A percentile compares a stretch with the other conserved stretches of the same genome.
Conservation (phyloP, 108 stramenopile species). For the Nitzschia sp. region DNA sequence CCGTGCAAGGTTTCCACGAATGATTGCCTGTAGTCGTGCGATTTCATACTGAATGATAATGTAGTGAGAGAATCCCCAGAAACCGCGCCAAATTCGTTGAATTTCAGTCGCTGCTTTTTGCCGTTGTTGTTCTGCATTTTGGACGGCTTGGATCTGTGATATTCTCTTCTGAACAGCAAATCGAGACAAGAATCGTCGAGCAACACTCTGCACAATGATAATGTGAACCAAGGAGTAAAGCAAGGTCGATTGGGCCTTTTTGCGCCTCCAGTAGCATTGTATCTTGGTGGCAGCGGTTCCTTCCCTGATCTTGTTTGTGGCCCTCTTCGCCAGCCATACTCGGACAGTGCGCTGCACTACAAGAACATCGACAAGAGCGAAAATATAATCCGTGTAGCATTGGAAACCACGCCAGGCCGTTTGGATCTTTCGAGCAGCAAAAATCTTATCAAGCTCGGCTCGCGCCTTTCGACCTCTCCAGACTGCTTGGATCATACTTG, state of each 20-base stretch:
- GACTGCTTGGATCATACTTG: constrained; percentile 27
- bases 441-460: constrained; percentile 1
- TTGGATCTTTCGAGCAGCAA: constrained; percentile 54
- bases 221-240: constrained; percentile 62
- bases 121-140: constrained; percentile 16
- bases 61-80: constrained; percentile 65
- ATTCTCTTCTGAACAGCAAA: constrained; percentile 26
- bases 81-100: constrained; percentile 71
- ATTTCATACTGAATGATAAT: constrained; percentile 63
- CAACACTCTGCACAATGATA: constrained; percentile 70
- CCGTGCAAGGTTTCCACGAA: constrained; percentile 58
- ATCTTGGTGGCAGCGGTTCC: constrained; percentile 41
- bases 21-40: constrained; percentile 66
- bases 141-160: constrained; percentile 12
- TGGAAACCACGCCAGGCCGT: constrained; percentile 60
- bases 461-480: constrained; percentile 25
- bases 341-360: constrained; percentile 51
- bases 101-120: constrained; percentile 53
- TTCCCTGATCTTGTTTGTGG: constrained; percentile 19
- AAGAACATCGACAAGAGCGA: constrained; percentile 55
- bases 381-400: constrained; percentile 60
- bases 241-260: constrained; percentile 50
- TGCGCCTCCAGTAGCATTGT: constrained; percentile 50
- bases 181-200: constrained; percentile 51
- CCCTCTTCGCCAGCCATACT: constrained; percentile 42